Evolutionary conservation across 176 grass and related monocot species (phyloP).

Genomic region (Zea luxurians): DNA sequence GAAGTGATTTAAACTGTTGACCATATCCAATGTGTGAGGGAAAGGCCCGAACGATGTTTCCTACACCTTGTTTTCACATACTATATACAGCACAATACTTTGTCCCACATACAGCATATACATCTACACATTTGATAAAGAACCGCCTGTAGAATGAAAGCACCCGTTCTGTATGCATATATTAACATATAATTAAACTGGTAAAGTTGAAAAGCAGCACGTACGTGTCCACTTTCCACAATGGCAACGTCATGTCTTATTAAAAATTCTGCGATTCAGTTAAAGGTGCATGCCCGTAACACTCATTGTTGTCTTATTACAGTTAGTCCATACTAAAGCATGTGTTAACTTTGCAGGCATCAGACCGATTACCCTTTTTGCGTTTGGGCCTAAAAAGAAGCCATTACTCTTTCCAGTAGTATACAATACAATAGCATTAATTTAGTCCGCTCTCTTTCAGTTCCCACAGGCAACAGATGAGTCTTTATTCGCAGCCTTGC

Average conservation of each 20-base stretch:
- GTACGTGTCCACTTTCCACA: neutral
- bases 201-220: neutral
- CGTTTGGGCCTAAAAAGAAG: conserved; percentile 35
- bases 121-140: neutral
- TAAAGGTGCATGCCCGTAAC: conserved; percentile 1
- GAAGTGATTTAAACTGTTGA: no score
- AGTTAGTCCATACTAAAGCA: conserved; percentile 24
- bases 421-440: neutral
- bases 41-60: no score
- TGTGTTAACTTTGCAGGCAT: neutral
- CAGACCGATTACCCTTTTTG: conserved; percentile 20
- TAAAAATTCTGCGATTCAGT: neutral
- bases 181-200: neutral
- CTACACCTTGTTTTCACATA: no score
- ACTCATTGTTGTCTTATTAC: conserved; percentile 38
- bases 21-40: no score
- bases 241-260: neutral
- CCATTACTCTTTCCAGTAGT: neutral
- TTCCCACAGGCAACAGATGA: conserved; percentile 15
- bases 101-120: neutral
- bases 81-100: neutral
- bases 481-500: conserved; percentile 4
- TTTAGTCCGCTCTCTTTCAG: neutral
- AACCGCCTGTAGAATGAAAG: neutral
- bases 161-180: neutral